Conservation (phyloP, 768 basidiomycete species). For the Strobilomyces dryophilus region DNA sequence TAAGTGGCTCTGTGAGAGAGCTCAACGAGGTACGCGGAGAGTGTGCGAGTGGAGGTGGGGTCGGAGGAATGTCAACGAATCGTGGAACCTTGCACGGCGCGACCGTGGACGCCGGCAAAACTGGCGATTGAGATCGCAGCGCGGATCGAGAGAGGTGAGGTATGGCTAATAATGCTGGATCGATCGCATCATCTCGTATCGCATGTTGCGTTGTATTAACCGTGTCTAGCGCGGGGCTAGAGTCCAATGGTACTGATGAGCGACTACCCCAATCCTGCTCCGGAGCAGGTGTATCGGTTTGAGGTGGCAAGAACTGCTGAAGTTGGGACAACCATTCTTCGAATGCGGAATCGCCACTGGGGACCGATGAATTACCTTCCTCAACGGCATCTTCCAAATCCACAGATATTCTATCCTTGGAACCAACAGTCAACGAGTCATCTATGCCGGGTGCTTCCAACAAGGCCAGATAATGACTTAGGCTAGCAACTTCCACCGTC, state of each 20-base stretch:
- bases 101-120: background rate
- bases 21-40: conserved; percentile 32
- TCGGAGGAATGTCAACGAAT: conserved; percentile 1
- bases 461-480: conserved; percentile 40
- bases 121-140: conserved; percentile 1
- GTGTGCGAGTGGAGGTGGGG: conserved; percentile 18
- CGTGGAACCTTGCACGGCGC: background rate
- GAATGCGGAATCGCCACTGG: conserved; percentile 38
- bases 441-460: conserved; percentile 26
- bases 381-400: conserved; percentile 9
- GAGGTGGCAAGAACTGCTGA: conserved; percentile 39
- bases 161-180: conserved; percentile 31
- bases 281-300: conserved; percentile 2
- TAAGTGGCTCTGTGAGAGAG: conserved; percentile 26
- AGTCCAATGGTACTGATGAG: background rate
- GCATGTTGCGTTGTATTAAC: background rate
- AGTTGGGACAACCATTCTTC: conserved; percentile 52
- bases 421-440: background rate
- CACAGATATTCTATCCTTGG: conserved; percentile 8
- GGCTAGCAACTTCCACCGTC: background rate
- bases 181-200: conserved; percentile 26
- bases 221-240: background rate
- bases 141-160: conserved; percentile 12
- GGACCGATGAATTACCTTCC: background rate
- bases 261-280: conserved; percentile 8